Evolutionary conservation across 495 filamentous ascomycete species (phyloP).

Genomic region (Tuber calosporum): DNA sequence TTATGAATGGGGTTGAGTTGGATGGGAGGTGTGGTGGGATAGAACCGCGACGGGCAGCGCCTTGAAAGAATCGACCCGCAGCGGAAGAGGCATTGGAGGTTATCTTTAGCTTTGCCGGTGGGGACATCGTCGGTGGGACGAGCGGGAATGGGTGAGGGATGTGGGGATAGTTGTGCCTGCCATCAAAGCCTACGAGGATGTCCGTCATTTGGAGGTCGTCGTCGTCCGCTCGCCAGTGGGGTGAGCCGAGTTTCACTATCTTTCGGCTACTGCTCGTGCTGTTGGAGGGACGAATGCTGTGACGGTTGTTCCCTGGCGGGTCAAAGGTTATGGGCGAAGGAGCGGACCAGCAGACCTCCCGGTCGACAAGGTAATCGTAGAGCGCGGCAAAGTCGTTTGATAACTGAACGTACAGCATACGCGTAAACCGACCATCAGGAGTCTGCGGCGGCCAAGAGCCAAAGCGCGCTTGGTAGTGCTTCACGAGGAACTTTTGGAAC

Average conservation of each 20-base stretch:
- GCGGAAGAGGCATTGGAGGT: conserved; percentile 24
- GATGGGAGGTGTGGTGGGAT: conserved; percentile 7
- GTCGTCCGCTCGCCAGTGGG: conserved; percentile 55
- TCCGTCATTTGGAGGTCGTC: conserved; percentile 58
- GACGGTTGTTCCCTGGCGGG: conserved; percentile 44
- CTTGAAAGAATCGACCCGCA: conserved; percentile 41
- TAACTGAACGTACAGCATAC: conserved; percentile 52
- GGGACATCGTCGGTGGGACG: conserved; percentile 47
- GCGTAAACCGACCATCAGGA: conserved; percentile 52
- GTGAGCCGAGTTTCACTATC: conserved; percentile 48
- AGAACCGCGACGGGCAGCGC: conserved; percentile 24
- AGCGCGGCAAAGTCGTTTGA: conserved; percentile 61
- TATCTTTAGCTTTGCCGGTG: conserved; percentile 45
- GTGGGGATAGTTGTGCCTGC: conserved; percentile 55
- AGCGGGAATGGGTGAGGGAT: conserved; percentile 65
- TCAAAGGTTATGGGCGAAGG: conserved; percentile 48
- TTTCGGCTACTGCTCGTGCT: conserved; percentile 49
- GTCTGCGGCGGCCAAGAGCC: conserved; percentile 54
- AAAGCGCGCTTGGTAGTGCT: conserved; percentile 51
- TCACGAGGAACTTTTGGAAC: conserved; percentile 52
- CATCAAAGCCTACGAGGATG: conserved; percentile 62
- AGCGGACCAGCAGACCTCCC: conserved; percentile 54
- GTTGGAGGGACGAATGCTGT: conserved; percentile 4
- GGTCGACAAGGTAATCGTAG: conserved; percentile 67
- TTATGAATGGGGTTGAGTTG: conserved; percentile 10